Evolutionary conservation across 257 asterid genomes (phyloP).

Genomic region (Catharanthus roseus): DNA sequence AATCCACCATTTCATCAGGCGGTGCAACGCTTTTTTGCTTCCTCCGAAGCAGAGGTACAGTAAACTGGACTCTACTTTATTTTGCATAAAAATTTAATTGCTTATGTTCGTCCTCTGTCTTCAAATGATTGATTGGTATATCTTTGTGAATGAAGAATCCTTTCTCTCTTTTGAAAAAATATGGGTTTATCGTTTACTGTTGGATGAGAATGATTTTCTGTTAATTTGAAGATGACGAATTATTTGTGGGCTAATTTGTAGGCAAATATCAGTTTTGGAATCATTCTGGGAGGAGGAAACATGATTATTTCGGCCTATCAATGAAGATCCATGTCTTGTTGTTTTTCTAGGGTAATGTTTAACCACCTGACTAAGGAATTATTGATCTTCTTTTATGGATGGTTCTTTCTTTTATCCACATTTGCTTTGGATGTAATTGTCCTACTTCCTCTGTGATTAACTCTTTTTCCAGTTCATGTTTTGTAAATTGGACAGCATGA

Average conservation of each 20-base stretch:
- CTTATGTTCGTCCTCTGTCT: not conserved
- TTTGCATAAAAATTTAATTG: not conserved
- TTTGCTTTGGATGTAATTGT: not conserved
- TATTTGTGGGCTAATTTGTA: not conserved
- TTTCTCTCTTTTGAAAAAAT: not conserved
- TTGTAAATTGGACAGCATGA: constrained; percentile 33
- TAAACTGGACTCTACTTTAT: not conserved
- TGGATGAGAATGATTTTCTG: not conserved
- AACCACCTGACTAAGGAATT: not conserved
- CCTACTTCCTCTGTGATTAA: not conserved
- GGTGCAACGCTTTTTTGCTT: not conserved
- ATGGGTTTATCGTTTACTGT: not conserved
- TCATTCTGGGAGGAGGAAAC: constrained; percentile 2
- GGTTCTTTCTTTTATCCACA: not conserved
- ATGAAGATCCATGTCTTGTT: not conserved
- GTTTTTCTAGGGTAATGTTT: constrained; percentile 2
- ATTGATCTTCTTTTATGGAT: not conserved
- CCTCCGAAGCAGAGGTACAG: not conserved
- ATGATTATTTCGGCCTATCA: not conserved
- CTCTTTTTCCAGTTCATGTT: constrained; percentile 51
- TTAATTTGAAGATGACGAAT: not conserved
- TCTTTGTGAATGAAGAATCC: not conserved
- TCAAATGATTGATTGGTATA: not conserved
- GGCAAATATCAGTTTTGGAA: not conserved
- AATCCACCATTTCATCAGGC: constrained; percentile 3